These are phyloP conservation scores for Boechera stricta DNA, from an alignment of 345 rosid species.

Conservation along the genomic window DNA sequence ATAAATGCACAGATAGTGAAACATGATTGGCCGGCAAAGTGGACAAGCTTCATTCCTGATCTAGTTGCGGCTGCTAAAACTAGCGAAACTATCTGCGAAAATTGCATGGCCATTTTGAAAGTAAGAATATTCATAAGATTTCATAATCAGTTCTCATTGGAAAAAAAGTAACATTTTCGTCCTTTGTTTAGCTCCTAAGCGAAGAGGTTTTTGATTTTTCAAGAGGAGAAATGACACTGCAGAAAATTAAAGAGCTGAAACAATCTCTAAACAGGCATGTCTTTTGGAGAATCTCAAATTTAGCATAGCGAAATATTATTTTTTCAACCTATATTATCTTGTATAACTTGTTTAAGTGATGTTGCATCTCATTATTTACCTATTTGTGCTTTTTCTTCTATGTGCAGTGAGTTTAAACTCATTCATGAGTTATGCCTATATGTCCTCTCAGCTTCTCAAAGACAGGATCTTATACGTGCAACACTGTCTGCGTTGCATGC, in stretches of 20 bases:
- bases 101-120: conserved; percentile 97
- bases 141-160: conserved; percentile 16
- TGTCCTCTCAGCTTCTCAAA: conserved; percentile 94
- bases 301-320: not conserved
- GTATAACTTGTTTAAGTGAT: conserved; percentile 7
- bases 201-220: conserved; percentile 99
- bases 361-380: conserved; percentile 21
- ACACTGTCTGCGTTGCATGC: conserved; percentile 97
- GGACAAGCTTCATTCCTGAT: conserved; percentile 98
- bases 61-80: conserved; percentile 99
- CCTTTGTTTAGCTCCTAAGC: conserved; percentile 76
- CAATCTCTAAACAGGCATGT: conserved; percentile 90
- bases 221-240: conserved; percentile 98
- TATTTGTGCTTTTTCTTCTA: conserved; percentile 40
- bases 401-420: conserved; percentile 95
- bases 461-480: conserved; percentile 92
- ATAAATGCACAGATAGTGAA: conserved; percentile 75
- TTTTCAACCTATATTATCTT: not conserved
- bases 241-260: conserved; percentile 95
- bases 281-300: not conserved
- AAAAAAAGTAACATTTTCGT: conserved; percentile 28
- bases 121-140: conserved; percentile 49
- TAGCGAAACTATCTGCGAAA: conserved; percentile 99
- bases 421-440: conserved; percentile 97
- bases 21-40: conserved; percentile 99